Conservation (phyloP, 306 rosid genomes). For the Cucurbita maxima region DNA sequence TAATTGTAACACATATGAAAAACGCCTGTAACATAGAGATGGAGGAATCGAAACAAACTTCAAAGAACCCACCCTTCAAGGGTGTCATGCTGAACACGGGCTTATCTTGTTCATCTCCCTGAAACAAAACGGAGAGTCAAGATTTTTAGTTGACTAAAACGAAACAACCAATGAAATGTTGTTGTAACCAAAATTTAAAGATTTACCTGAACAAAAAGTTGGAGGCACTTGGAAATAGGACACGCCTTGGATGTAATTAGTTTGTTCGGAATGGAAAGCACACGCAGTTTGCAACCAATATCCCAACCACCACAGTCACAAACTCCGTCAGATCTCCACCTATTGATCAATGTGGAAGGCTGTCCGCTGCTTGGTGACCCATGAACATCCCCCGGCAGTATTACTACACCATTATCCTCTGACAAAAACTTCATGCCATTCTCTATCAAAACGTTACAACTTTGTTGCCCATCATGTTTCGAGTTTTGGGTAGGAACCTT, state of each 20-base stretch:
- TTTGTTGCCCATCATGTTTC: conserved; percentile 11
- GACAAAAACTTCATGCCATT: conserved; percentile 24
- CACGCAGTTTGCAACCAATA: conserved; percentile 70
- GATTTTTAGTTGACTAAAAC: conserved; percentile 5
- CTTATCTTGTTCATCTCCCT: conserved; percentile 43
- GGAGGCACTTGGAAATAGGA: conserved; percentile 18
- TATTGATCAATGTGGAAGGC: conserved; percentile 54
- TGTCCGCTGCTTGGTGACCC: conserved; percentile 56
- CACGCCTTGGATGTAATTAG: conserved; percentile 16
- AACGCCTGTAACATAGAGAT: conserved; percentile 70
- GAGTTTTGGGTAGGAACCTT: conserved; percentile 33
- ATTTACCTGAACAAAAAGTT: conserved; percentile 59
- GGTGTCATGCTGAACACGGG: conserved; percentile 51
- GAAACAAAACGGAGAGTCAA: conserved; percentile 14
- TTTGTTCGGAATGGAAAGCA: conserved; percentile 40
- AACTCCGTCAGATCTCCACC: conserved; percentile 70
- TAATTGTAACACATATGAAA: conserved; percentile 44
- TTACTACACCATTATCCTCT: conserved; percentile 31
- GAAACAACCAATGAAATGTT: background rate
- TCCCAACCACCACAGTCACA: conserved; percentile 99
- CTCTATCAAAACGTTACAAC: conserved; percentile 12
- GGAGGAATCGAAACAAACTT: conserved; percentile 50
- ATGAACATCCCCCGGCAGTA: conserved; percentile 73
- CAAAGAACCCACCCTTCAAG: conserved; percentile 57
- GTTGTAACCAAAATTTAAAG: background rate